These are phyloP conservation scores for Entonaema liquescens DNA, from an alignment of 495 filamentous ascomycete species.

Conservation along the genomic window DNA sequence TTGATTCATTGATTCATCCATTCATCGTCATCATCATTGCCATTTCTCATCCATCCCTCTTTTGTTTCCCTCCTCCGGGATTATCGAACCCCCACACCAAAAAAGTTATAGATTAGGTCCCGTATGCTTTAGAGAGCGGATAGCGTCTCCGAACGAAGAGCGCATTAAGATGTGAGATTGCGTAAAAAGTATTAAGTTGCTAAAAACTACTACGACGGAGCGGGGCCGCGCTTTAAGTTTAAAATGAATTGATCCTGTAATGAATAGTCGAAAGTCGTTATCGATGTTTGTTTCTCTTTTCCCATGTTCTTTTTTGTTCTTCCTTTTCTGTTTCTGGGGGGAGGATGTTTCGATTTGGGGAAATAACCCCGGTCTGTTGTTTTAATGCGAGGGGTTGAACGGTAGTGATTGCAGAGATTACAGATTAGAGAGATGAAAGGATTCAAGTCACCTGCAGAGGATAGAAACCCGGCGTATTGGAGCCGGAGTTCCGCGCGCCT, in stretches of 20 bases:
- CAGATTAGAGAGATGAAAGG: slow-evolving; percentile 17
- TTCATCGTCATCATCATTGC: slow-evolving; percentile 1
- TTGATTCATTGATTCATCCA: no score
- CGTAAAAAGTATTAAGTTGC: slow-evolving; percentile 6
- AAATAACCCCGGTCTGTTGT: slow-evolving; percentile 6
- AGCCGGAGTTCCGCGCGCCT: slow-evolving; percentile 36
- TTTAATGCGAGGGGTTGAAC: slow-evolving; percentile 28
- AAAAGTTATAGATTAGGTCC: no score
- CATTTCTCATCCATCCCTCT: slow-evolving; percentile 4
- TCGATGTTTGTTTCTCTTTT: slow-evolving; percentile 27
- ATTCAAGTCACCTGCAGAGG: slow-evolving; percentile 37
- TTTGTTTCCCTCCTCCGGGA: slow-evolving; percentile 26
- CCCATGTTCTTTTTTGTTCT: neutral
- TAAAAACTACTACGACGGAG: slow-evolving; percentile 14
- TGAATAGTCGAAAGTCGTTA: neutral
- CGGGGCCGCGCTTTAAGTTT: slow-evolving; percentile 25
- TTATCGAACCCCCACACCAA: slow-evolving; percentile 30
- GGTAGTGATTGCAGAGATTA: neutral
- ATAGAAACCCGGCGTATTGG: slow-evolving; percentile 32
- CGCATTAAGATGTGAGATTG: slow-evolving; percentile 30
- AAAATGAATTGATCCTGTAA: slow-evolving; percentile 30
- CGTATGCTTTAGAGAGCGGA: neutral
- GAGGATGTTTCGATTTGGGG: slow-evolving; percentile 27
- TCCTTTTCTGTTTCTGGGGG: slow-evolving; percentile 18
- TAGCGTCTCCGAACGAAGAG: slow-evolving; percentile 9